These are phyloP conservation scores for Chaetoceros muelleri DNA, from an alignment of 108 stramenopile genomes.

Conservation along the genomic window DNA sequence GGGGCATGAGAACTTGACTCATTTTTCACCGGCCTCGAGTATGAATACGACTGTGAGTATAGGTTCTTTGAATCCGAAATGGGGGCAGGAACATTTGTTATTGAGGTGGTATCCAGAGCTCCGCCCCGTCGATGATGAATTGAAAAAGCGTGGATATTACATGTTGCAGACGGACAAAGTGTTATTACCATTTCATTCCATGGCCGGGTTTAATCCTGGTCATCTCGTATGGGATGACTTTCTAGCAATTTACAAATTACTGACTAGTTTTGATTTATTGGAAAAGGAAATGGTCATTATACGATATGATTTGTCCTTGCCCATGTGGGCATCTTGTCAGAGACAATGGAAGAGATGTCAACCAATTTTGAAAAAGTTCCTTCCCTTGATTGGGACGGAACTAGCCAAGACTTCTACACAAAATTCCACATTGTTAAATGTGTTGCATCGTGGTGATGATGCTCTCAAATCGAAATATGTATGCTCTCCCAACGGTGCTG, in stretches of 20 bases:
- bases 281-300: slow-evolving; percentile 23
- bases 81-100: slow-evolving; percentile 20
- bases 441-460: neutral
- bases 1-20: neutral
- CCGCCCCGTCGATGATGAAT: slow-evolving; percentile 2
- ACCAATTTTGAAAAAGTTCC: slow-evolving; percentile 32
- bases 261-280: slow-evolving; percentile 27
- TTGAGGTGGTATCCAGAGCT: slow-evolving; percentile 1
- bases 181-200: slow-evolving; percentile 44
- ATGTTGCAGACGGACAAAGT: slow-evolving; percentile 21
- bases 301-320: slow-evolving; percentile 20
- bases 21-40: slow-evolving; percentile 2
- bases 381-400: slow-evolving; percentile 34
- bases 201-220: slow-evolving; percentile 39
- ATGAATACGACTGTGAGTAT: slow-evolving; percentile 17
- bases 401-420: slow-evolving; percentile 4
- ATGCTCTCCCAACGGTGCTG: slow-evolving; percentile 26
- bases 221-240: slow-evolving; percentile 58
- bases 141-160: slow-evolving; percentile 14
- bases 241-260: slow-evolving; percentile 31
- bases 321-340: slow-evolving; percentile 31
- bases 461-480: slow-evolving; percentile 13
- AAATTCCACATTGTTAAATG: neutral
- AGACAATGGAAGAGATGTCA: slow-evolving; percentile 19
- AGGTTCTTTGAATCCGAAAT: slow-evolving; percentile 50